Percentiles rank a stretch among this genome's conserved stretches.
These are phyloP conservation scores for Secale cereale DNA, from an alignment of 176 grass and related monocot genomes.

Conservation along the genomic window DNA sequence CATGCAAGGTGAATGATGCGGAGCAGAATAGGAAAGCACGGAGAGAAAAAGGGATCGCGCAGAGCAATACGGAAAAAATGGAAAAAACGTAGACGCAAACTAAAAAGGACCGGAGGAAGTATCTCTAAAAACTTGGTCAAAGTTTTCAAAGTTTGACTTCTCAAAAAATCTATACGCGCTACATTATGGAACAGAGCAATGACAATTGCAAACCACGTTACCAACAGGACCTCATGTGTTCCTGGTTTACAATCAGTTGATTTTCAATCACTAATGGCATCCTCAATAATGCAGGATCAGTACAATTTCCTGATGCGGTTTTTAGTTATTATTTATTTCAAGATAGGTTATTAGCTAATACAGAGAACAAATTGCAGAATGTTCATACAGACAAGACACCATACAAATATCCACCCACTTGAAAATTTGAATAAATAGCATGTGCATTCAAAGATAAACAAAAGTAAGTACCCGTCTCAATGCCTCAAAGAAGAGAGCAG, in stretches of 20 bases:
- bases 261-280: slow-evolving; percentile 3
- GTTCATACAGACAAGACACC: neutral
- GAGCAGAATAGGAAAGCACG: too few species aligned
- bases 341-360: neutral
- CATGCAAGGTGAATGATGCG: too few species aligned
- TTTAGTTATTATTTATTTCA: neutral
- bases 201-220: neutral
- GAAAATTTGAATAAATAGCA: neutral
- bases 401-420: neutral
- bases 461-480: slow-evolving; percentile 69
- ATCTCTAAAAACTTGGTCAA: too few species aligned
- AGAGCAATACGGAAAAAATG: too few species aligned
- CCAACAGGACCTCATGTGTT: neutral
- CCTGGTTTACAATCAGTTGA: neutral
- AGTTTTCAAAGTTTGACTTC: too few species aligned
- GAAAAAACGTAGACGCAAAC: too few species aligned
- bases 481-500: slow-evolving; percentile 75
- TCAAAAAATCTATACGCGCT: too few species aligned
- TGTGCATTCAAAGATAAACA: slow-evolving; percentile 8
- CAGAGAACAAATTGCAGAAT: neutral
- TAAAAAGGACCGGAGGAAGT: too few species aligned
- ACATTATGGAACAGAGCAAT: too few species aligned
- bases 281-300: too few species aligned
- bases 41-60: too few species aligned
- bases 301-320: neutral